Conservation (phyloP, 768 basidiomycete species). For the Lactarius indigo region DNA sequence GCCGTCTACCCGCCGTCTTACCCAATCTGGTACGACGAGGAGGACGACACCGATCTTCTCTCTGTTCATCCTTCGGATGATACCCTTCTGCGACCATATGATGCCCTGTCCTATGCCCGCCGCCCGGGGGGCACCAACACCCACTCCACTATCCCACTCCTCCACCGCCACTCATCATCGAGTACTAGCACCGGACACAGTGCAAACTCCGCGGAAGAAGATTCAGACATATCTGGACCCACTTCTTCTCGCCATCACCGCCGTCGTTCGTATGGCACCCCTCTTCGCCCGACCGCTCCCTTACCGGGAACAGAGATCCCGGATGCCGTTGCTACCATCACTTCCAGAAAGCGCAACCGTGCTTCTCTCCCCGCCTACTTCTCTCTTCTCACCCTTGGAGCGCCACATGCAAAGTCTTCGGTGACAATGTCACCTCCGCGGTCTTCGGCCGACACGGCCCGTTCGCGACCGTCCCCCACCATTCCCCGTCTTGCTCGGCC, state of each 20-base stretch:
- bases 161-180: constrained; percentile 23
- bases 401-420: constrained; percentile 20
- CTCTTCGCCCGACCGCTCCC: constrained; percentile 7
- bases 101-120: constrained; percentile 26
- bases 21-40: constrained; percentile 25
- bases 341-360: constrained; percentile 21
- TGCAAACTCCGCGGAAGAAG: constrained; percentile 16
- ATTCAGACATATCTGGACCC: constrained; percentile 16
- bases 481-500: constrained; percentile 20
- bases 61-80: constrained; percentile 11
- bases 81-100: neutral
- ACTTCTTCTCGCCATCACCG: constrained; percentile 16
- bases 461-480: constrained; percentile 19
- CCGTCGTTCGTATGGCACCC: constrained; percentile 15
- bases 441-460: constrained; percentile 21
- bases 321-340: constrained; percentile 11
- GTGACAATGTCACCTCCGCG: constrained; percentile 22
- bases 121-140: constrained; percentile 27
- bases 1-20: constrained; percentile 12
- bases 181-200: constrained; percentile 13
- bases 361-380: constrained; percentile 29
- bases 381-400: constrained; percentile 26
- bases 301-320: constrained; percentile 2
- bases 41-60: constrained; percentile 18
- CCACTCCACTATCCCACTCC: constrained; percentile 26